phyloP scores from a whole-genome alignment of 2,329 filamentous ascomycete genomes.

The Colletotrichum sp. region DNA sequence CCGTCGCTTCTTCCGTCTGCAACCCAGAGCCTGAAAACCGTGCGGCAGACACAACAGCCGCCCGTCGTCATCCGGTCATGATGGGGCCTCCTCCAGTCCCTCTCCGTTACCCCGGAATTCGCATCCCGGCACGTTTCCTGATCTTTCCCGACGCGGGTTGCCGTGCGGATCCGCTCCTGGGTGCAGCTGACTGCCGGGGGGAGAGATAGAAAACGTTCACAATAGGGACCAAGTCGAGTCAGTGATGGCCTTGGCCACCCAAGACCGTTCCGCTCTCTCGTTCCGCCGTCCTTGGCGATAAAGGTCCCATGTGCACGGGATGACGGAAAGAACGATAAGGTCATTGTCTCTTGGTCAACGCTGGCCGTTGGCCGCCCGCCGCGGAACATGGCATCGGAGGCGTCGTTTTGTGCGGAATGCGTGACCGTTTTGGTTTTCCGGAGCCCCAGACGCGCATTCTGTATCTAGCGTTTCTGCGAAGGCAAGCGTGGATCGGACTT shows the following conservation, averaged over 20 bases:
- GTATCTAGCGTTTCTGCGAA: neutral
- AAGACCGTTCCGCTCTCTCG: neutral
- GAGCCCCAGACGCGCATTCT: neutral
- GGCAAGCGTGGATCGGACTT: neutral
- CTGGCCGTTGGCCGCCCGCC: neutral
- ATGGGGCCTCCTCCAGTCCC: neutral
- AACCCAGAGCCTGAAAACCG: neutral
- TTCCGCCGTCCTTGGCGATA: neutral
- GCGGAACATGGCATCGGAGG: neutral
- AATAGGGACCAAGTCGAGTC: neutral
- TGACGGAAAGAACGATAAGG: neutral
- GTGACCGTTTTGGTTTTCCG: neutral
- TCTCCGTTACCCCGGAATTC: neutral
- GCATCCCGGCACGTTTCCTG: neutral
- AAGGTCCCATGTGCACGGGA: neutral
- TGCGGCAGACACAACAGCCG: neutral
- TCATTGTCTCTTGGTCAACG: neutral
- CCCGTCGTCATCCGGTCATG: neutral
- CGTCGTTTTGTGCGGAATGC: neutral
- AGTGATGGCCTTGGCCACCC: neutral
- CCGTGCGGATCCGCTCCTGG: neutral
- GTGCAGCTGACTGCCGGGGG: neutral
- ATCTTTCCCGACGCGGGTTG: neutral
- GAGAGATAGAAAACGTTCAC: neutral
- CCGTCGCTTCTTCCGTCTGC: neutral